These are phyloP conservation scores for Psidium guajava DNA, from an alignment of 345 rosid genomes.

Conservation along the genomic window DNA sequence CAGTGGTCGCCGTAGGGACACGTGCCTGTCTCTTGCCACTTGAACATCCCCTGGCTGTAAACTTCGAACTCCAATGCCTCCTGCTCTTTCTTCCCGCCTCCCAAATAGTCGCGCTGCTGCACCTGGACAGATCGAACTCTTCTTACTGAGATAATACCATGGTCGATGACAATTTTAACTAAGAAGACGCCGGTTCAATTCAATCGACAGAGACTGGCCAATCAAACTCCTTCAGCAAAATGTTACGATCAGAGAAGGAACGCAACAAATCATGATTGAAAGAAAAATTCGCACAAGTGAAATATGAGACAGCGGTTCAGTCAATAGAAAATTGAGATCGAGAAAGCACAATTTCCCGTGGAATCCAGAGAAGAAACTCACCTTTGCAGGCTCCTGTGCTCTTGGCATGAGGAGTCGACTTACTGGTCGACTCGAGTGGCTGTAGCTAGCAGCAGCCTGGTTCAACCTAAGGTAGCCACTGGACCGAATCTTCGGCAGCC, in stretches of 20 bases:
- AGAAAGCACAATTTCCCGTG: not conserved
- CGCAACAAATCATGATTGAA: not conserved
- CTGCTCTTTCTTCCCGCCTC: constrained; percentile 33
- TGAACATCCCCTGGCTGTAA: constrained; percentile 71
- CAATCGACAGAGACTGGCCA: not conserved
- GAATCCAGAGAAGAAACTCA: constrained; percentile 3
- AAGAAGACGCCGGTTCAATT: not conserved
- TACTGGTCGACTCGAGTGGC: constrained; percentile 11
- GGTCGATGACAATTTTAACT: not conserved
- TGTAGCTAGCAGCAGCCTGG: constrained; percentile 12
- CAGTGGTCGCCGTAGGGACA: constrained; percentile 74
- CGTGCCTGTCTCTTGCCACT: constrained; percentile 89
- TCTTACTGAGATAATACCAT: not conserved
- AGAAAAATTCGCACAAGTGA: not conserved
- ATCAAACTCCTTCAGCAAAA: not conserved
- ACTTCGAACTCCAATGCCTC: constrained; percentile 52
- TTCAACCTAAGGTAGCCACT: constrained; percentile 31
- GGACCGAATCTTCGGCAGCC: constrained; percentile 65
- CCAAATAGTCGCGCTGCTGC: constrained; percentile 28
- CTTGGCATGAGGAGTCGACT: constrained; percentile 20
- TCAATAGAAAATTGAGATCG: not conserved
- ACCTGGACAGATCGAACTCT: not conserved
- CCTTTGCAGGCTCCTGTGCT: constrained; percentile 25
- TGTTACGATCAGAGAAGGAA: not conserved
- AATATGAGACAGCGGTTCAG: not conserved